Base-by-base conservation (phyloP, 768 basidiomycete genomes). In the Podaxis sp. region DNA sequence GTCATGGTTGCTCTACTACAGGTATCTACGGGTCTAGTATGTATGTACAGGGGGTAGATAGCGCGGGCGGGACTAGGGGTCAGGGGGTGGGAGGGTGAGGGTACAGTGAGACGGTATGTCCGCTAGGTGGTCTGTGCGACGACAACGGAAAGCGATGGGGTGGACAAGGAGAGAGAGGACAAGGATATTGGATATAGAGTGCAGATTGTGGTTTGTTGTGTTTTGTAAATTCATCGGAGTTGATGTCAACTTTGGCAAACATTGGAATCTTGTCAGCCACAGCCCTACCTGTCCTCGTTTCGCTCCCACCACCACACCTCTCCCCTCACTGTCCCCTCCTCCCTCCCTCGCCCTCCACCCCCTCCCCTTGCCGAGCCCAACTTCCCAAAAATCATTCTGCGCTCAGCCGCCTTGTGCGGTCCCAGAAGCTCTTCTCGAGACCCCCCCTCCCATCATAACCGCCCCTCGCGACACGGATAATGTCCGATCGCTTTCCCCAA, bases 401-500 rank as follows among this genome's bases (percentile, higher is more conserved):
- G 59, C 69, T 66, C 67, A 65, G 57, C 66, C 65, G 61, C 64
- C 66, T 63, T 66, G 66, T 69, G 70, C 70, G 69, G 68, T 68
- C 61, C 58, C 48, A 62, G 67, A 70, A 70, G 71, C 72, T 48
- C 9, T 17, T 33, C 71, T 70, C 70, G 62, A 68, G 70, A 66
- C 66, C 71, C 60, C 66, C 61, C 58, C 68, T 64, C 65, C 69
- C 70, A 65, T 67, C 58, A 63, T 67, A 33, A 62, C 51, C 54
- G 24, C 61, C 57, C 52, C 55, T 28, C 49, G 59, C 64, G 65
- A 67, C 66, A 67, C 73, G 76, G 76, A 77, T 76, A 72, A 87
- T 87, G 87, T 85, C 87, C 71, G 86, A 88, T 83, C 84, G 82
- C 73, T 71, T 79, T 57, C 70, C 79, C 69, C 80, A 79, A 74